Percentiles rank a stretch among this genome's conserved stretches.
phyloP scores from a whole-genome alignment of 2,329 filamentous ascomycete species.

The Fusarium guadeloupense region DNA sequence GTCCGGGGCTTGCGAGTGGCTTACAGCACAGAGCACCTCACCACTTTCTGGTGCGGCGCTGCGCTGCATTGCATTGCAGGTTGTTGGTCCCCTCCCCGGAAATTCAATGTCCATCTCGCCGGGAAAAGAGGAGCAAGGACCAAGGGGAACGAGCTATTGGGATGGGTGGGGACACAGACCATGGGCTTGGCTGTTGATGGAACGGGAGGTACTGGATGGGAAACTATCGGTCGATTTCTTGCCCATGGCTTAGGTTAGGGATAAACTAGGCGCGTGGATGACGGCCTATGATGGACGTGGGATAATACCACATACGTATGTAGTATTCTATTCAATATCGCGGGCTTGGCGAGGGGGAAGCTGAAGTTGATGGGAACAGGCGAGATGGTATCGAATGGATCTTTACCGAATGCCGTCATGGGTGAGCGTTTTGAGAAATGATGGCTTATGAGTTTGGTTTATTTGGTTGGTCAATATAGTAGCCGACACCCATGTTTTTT shows the following conservation, averaged over 20 bases:
- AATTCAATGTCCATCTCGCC: conserved; percentile 12
- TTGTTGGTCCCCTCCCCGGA: conserved; percentile 3
- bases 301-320: no score
- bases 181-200: conserved; percentile 11
- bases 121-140: conserved; percentile 10
- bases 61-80: no score
- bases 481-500: conserved; percentile 17
- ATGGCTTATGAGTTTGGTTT: conserved; percentile 26
- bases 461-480: conserved; percentile 15
- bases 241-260: conserved; percentile 5
- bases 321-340: no score
- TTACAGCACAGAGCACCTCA: conserved; percentile 3
- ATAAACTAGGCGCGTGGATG: conserved; percentile 7
- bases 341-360: background rate
- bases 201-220: conserved; percentile 19
- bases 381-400: conserved; percentile 8
- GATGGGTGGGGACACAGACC: conserved; percentile 22
- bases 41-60: background rate
- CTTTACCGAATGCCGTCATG: conserved; percentile 23
- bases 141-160: background rate
- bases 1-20: conserved; percentile 26
- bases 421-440: conserved; percentile 22
- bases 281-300: conserved; percentile 8
- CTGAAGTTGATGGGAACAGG: background rate
- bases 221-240: conserved; percentile 25